Percentiles rank a stretch among this genome's conserved stretches.
These are phyloP conservation scores for Ganoderma boninense DNA, from an alignment of 1,284 basidiomycete species.

Conservation along the genomic window DNA sequence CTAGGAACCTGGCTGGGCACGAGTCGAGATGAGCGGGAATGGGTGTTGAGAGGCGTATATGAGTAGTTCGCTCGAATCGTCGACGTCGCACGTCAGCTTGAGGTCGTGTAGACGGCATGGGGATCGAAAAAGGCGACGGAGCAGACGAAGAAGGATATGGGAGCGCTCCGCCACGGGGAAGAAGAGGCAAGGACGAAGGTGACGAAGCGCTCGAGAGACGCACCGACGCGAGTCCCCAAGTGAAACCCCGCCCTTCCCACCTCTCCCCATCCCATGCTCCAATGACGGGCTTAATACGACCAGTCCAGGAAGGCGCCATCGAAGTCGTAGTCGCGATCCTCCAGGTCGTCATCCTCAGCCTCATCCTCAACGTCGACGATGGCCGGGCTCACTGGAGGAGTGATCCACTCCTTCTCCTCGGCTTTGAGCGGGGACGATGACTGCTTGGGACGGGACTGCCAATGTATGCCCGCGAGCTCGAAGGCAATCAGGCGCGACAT, in stretches of 20 bases:
- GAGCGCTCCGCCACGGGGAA: slow-evolving; percentile 16
- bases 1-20: neutral
- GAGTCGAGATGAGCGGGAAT: slow-evolving; percentile 6
- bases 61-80: neutral
- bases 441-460: slow-evolving; percentile 49
- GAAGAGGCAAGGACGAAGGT: slow-evolving; percentile 25
- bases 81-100: slow-evolving; percentile 2
- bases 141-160: slow-evolving; percentile 9
- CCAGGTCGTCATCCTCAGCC: slow-evolving; percentile 21
- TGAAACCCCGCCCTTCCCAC: slow-evolving; percentile 14
- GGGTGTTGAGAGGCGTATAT: neutral
- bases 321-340: slow-evolving; percentile 38
- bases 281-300: slow-evolving; percentile 35
- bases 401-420: slow-evolving; percentile 42
- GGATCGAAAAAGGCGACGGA: slow-evolving; percentile 1
- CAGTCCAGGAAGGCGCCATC: slow-evolving; percentile 42
- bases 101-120: neutral
- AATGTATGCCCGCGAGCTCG: slow-evolving; percentile 78
- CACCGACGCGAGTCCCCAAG: slow-evolving; percentile 27
- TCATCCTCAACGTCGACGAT: slow-evolving; percentile 23
- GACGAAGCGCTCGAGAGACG: slow-evolving; percentile 31
- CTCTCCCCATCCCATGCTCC: slow-evolving; percentile 2
- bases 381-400: slow-evolving; percentile 42
- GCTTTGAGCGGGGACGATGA: slow-evolving; percentile 22
- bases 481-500: slow-evolving; percentile 67